Base-by-base conservation (phyloP, 1,284 basidiomycete genomes). In the Fomes fomentarius region DNA sequence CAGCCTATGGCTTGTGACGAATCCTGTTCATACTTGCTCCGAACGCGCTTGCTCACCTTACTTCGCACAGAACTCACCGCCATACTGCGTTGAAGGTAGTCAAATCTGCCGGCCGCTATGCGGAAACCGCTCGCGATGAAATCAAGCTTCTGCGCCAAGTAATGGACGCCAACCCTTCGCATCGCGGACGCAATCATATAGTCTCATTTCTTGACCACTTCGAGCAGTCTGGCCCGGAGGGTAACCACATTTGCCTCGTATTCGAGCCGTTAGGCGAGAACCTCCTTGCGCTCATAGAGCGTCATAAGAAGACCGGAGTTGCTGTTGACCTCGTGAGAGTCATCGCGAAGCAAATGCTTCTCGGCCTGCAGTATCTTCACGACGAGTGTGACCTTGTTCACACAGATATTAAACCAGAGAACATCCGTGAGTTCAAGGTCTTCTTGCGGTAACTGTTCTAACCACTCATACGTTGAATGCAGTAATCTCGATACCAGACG, bases 181-280 rank as follows among this genome's bases (percentile, higher is more conserved):
- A 92, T 67, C 82, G 80, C 7, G 91, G 91, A 41, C 77, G 85
- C 49, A 71, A 78, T 14, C 79, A 91, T 64, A 83, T 94, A 56
- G 92, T 96, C 54, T 88, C 91, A 21, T 91, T 95, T 61, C 83
- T 96, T 61, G 93, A 96, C 73, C 91, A 92, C 37, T 96, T 96
- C 71, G 79, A 81, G 4, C 86, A 91, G 64, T 70, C 75, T 57
- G 77, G 51, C 11, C 82, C 83, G 15, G 82, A 87, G 58, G 84
- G 85, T 7, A 79, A 79, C 8, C 93, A 96, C 68, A 84, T 96
- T 50, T 96, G 93, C 75, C 93, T 96, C 66, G 89, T 94, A 24
- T 94, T 94, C 62, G 94, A 96, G 72, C 93, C 94, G 0, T 81
- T 96, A 9, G 93, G 93, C 46, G 94, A 95, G 75, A 94, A 93